These are phyloP conservation scores for Ophiostoma pallidulum DNA, from an alignment of 2,329 filamentous ascomycete genomes.

Conservation along the genomic window DNA sequence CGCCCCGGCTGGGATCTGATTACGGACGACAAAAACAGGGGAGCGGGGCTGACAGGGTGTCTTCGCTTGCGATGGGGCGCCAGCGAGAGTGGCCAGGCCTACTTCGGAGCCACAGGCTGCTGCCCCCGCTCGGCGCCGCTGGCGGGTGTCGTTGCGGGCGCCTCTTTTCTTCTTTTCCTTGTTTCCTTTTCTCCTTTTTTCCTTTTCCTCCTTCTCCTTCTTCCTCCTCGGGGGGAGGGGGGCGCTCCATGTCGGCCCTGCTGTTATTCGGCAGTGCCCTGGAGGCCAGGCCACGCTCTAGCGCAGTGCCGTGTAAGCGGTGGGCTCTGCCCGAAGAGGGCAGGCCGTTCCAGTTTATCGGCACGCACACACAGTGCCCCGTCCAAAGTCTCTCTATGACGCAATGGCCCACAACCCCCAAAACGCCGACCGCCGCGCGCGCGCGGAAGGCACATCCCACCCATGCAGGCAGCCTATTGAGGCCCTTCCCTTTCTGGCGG, in stretches of 20 bases:
- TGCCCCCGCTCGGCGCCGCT: too few relatives aligned
- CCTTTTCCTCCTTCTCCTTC: neutral
- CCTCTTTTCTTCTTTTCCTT: neutral
- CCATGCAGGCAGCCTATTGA: neutral
- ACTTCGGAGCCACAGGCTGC: too few relatives aligned
- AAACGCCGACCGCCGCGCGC: constrained; percentile 4
- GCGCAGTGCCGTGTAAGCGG: neutral
- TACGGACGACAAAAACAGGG: neutral
- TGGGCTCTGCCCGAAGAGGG: constrained; percentile 1
- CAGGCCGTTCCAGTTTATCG: constrained; percentile 3
- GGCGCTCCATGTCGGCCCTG: too few relatives aligned
- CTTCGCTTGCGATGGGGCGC: too few relatives aligned
- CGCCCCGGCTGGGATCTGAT: too few relatives aligned
- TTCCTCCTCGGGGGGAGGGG: neutral
- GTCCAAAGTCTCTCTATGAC: constrained; percentile 10
- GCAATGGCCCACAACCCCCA: constrained; percentile 8
- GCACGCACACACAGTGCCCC: too few relatives aligned
- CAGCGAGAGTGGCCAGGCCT: too few relatives aligned
- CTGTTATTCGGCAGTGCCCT: too few relatives aligned
- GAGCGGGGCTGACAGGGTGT: neutral
- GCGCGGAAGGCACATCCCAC: neutral
- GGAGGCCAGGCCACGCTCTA: too few relatives aligned
- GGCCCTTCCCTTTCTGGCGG: constrained; percentile 5
- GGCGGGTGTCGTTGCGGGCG: neutral
- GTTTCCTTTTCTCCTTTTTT: neutral